Conservation (phyloP, 306 rosid genomes). For the Quercus berberidifolia region DNA sequence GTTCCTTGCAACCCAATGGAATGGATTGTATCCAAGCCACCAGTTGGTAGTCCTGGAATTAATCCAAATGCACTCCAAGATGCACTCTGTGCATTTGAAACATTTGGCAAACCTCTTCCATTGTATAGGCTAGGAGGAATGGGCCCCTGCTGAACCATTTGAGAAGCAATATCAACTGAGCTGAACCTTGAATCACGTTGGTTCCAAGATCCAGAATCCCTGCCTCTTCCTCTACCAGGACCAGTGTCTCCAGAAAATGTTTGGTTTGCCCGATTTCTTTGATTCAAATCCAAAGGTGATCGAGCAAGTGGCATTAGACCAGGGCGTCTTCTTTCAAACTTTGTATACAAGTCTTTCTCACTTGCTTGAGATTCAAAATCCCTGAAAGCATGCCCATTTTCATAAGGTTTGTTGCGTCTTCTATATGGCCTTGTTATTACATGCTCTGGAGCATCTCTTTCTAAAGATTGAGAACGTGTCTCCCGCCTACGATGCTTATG, state of each 20-base stretch:
- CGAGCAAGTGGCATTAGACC: slow-evolving; percentile 54
- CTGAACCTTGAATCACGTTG: slow-evolving; percentile 77
- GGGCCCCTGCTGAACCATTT: slow-evolving; percentile 77
- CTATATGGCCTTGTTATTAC: slow-evolving; percentile 69
- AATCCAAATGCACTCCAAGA: slow-evolving; percentile 90
- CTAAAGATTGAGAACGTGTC: slow-evolving; percentile 73
- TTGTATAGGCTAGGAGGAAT: slow-evolving; percentile 66
- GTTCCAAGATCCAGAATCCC: slow-evolving; percentile 81
- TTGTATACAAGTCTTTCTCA: slow-evolving; percentile 56
- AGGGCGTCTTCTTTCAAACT: slow-evolving; percentile 73
- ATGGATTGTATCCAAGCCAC: slow-evolving; percentile 81
- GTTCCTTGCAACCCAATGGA: slow-evolving; percentile 84
- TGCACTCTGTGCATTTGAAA: slow-evolving; percentile 73
- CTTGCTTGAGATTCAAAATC: slow-evolving; percentile 73
- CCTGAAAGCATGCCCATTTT: slow-evolving; percentile 64
- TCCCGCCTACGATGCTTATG: slow-evolving; percentile 88
- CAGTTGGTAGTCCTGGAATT: slow-evolving; percentile 75
- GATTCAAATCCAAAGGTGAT: slow-evolving; percentile 61
- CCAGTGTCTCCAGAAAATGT: slow-evolving; percentile 54
- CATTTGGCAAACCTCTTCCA: slow-evolving; percentile 80
- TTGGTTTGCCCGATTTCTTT: slow-evolving; percentile 63
- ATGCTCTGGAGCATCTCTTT: slow-evolving; percentile 70
- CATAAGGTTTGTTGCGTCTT: slow-evolving; percentile 67
- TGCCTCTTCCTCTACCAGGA: slow-evolving; percentile 87
- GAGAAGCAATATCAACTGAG: slow-evolving; percentile 79